phyloP scores from a whole-genome alignment of 768 basidiomycete species.

The Nidula microcarpa region DNA sequence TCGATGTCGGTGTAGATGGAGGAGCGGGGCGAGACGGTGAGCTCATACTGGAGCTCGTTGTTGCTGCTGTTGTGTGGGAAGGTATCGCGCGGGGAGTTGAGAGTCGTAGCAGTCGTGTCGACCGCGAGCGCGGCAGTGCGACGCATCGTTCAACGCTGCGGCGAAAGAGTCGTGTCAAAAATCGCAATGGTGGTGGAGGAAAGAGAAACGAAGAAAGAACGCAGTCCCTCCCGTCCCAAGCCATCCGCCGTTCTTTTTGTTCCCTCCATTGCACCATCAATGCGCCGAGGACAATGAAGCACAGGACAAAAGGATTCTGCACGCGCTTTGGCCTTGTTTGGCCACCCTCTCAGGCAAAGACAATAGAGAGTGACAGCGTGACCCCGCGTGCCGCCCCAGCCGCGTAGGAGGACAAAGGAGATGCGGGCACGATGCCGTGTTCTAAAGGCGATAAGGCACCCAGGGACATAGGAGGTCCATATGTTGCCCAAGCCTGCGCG shows the following conservation, averaged over 20 bases:
- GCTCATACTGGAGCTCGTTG: constrained; percentile 15
- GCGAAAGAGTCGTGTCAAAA: background rate
- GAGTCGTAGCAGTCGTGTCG: constrained; percentile 12
- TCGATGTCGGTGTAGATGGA: constrained; percentile 13
- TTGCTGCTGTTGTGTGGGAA: too few relatives aligned
- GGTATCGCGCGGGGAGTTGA: too few relatives aligned
- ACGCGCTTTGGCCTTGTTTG: constrained; percentile 12
- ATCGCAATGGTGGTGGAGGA: constrained; percentile 3
- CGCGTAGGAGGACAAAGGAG: too few relatives aligned
- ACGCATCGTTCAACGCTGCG: constrained; percentile 16
- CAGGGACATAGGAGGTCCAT: too few relatives aligned
- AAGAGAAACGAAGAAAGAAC: constrained; percentile 3
- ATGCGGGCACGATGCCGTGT: too few relatives aligned
- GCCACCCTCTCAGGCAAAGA: background rate
- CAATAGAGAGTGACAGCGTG: background rate
- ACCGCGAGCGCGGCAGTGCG: constrained; percentile 14
- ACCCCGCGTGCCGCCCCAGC: too few relatives aligned
- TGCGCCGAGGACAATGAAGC: constrained; percentile 1
- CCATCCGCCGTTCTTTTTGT: constrained; percentile 10
- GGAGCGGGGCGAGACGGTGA: constrained; percentile 16
- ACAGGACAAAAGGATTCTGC: constrained; percentile 8
- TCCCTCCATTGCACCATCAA: too few relatives aligned
- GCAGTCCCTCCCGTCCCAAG: background rate
- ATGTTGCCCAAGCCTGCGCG: background rate
- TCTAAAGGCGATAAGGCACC: too few relatives aligned